Evolutionary conservation across 2,329 filamentous ascomycete species (phyloP).

Genomic region (Dryadomyces sulphureus): DNA sequence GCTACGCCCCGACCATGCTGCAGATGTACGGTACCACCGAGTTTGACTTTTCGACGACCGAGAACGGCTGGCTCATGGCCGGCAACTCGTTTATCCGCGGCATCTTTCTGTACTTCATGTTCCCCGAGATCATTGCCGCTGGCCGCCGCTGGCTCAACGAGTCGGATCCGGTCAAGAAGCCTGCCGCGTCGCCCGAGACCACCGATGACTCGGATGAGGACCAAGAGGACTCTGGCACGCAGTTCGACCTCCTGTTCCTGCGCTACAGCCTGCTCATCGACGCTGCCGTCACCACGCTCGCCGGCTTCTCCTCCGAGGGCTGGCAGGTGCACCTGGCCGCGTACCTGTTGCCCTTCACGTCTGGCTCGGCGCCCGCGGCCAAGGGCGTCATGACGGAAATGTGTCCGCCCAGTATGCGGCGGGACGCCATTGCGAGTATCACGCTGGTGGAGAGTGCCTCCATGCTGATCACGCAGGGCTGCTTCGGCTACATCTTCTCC

Average conservation of each 20-base stretch:
- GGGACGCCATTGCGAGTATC: slow-evolving; percentile 52
- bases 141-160: slow-evolving; percentile 13
- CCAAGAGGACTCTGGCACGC: not conserved
- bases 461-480: slow-evolving; percentile 41
- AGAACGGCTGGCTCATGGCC: slow-evolving; percentile 41
- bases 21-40: slow-evolving; percentile 41
- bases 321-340: slow-evolving; percentile 58
- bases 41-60: slow-evolving; percentile 35
- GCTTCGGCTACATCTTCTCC: slow-evolving; percentile 54
- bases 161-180: not conserved
- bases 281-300: slow-evolving; percentile 44
- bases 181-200: not conserved
- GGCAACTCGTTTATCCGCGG: slow-evolving; percentile 38
- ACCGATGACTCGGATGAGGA: not conserved
- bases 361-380: slow-evolving; percentile 51
- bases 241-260: slow-evolving; percentile 52
- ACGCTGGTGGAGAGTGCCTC: slow-evolving; percentile 56
- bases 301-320: slow-evolving; percentile 42
- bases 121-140: slow-evolving; percentile 31
- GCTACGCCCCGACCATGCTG: slow-evolving; percentile 46
- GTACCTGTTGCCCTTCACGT: slow-evolving; percentile 48
- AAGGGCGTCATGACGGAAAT: slow-evolving; percentile 61
- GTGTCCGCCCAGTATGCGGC: slow-evolving; percentile 43
- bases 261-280: slow-evolving; percentile 50
- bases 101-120: slow-evolving; percentile 36